A percentile compares a stretch with the other conserved stretches of the same genome.
Evolutionary conservation across 371 early-diverging fungal genomes (phyloP).

Genomic region (Dinochytrium kinnereticum): DNA sequence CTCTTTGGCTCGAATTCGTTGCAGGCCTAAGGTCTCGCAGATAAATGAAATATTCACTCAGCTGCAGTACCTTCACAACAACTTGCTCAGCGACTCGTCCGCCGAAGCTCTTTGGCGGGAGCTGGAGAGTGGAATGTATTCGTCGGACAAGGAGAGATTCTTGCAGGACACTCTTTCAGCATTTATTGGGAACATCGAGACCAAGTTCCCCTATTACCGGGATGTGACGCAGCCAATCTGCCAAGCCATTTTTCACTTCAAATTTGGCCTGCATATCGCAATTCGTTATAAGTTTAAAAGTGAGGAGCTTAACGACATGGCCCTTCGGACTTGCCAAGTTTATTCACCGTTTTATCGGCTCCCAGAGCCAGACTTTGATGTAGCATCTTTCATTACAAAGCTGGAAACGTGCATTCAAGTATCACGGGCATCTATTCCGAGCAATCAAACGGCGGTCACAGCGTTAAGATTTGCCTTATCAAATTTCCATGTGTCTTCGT

Average conservation of each 20-base stretch:
- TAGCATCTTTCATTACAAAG: background rate
- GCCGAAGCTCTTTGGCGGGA: conserved; percentile 54
- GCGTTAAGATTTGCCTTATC: background rate
- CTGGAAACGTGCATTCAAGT: background rate
- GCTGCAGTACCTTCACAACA: conserved; percentile 69
- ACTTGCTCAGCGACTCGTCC: conserved; percentile 62
- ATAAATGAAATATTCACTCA: conserved; percentile 78
- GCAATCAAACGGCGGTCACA: background rate
- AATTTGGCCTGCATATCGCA: conserved; percentile 71
- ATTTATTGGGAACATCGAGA: conserved; percentile 67
- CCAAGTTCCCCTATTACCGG: conserved; percentile 66
- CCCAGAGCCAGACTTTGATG: background rate
- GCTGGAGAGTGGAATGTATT: conserved; percentile 31
- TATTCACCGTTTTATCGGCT: background rate
- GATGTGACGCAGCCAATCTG: conserved; percentile 81
- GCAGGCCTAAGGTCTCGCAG: conserved; percentile 74
- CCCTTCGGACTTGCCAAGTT: background rate
- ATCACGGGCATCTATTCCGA: background rate
- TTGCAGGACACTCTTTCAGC: conserved; percentile 76
- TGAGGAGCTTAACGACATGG: background rate
- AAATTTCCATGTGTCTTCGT: background rate
- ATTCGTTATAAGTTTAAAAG: background rate
- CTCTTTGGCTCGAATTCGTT: conserved; percentile 50
- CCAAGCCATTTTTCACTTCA: conserved; percentile 74
- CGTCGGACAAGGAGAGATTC: conserved; percentile 29